Conservation (phyloP, 2,329 filamentous ascomycete species). For the Ascochyta lentis region DNA sequence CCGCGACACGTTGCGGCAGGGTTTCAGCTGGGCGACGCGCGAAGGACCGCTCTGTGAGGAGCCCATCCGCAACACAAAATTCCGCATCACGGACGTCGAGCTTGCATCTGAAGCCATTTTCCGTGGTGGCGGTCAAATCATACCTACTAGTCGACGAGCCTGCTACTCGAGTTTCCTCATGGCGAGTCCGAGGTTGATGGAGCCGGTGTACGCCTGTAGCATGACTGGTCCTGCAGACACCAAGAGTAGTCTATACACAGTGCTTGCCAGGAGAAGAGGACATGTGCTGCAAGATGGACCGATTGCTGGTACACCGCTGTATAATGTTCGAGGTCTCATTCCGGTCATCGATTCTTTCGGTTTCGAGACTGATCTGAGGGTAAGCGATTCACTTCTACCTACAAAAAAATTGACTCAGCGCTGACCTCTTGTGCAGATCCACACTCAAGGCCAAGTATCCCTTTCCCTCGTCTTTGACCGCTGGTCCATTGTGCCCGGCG, state of each 20-base stretch:
- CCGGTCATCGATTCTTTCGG: constrained; percentile 98
- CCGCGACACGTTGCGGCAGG: constrained; percentile 90
- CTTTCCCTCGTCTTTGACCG: constrained; percentile 92
- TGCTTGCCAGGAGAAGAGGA: constrained; percentile 84
- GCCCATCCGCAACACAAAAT: constrained; percentile 97
- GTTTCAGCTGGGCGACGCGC: constrained; percentile 94
- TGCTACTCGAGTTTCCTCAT: constrained; percentile 97
- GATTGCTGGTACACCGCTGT: constrained; percentile 91
- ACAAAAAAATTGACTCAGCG: background rate
- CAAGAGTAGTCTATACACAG: constrained; percentile 88
- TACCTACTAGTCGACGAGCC: constrained; percentile 88
- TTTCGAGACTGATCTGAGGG: constrained; percentile 92
- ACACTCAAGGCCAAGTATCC: constrained; percentile 91
- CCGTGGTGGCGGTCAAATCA: constrained; percentile 94
- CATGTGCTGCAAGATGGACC: constrained; percentile 95
- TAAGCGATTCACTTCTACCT: constrained; percentile 25
- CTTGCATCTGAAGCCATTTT: constrained; percentile 91
- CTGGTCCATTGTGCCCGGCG: constrained; percentile 94
- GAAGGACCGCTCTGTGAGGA: constrained; percentile 98
- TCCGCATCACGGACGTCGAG: constrained; percentile 90
- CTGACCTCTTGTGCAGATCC: constrained; percentile 62
- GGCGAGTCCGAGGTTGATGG: constrained; percentile 95
- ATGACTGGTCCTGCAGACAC: constrained; percentile 93
- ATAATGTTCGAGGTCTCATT: constrained; percentile 87
- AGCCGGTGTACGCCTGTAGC: constrained; percentile 89